phyloP scores from a whole-genome alignment of 2,329 filamentous ascomycete species.

The Allantophomopsis lycopodina region DNA sequence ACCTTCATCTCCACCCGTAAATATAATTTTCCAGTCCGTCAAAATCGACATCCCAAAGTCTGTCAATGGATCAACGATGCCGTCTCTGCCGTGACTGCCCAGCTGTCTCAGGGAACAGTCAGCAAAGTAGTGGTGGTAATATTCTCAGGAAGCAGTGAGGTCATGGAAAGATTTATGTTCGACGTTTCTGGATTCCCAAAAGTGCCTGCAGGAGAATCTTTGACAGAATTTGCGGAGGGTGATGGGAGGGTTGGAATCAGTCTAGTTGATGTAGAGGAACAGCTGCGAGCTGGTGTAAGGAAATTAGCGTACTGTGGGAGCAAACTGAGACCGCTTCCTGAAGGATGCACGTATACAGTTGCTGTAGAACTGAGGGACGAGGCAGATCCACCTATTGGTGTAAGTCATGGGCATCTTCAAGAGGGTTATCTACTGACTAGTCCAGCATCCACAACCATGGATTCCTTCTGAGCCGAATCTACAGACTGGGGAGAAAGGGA shows the following conservation, averaged over 20 bases:
- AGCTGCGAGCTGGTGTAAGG: conserved; percentile 53
- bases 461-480: conserved; percentile 35
- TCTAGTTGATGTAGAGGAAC: conserved; percentile 54
- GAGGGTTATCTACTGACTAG: not conserved
- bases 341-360: conserved; percentile 61
- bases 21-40: conserved; percentile 59
- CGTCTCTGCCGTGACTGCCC: conserved; percentile 41
- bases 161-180: conserved; percentile 27
- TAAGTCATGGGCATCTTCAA: conserved; percentile 20
- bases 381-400: conserved; percentile 39
- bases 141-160: conserved; percentile 17
- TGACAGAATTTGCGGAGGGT: conserved; percentile 20
- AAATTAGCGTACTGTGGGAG: conserved; percentile 46
- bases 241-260: conserved; percentile 17
- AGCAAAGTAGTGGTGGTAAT: conserved; percentile 21
- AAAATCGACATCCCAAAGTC: conserved; percentile 56
- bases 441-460: conserved; percentile 45
- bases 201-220: conserved; percentile 18
- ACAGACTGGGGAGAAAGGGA: conserved; percentile 18
- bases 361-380: conserved; percentile 58
- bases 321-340: conserved; percentile 41
- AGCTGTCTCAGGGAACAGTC: conserved; percentile 39
- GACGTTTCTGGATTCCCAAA: conserved; percentile 23
- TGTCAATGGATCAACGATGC: conserved; percentile 59
- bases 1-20: conserved; percentile 55